Conservation (phyloP, 371 early-diverging fungal genomes). For the Apophysomyces elegans region DNA sequence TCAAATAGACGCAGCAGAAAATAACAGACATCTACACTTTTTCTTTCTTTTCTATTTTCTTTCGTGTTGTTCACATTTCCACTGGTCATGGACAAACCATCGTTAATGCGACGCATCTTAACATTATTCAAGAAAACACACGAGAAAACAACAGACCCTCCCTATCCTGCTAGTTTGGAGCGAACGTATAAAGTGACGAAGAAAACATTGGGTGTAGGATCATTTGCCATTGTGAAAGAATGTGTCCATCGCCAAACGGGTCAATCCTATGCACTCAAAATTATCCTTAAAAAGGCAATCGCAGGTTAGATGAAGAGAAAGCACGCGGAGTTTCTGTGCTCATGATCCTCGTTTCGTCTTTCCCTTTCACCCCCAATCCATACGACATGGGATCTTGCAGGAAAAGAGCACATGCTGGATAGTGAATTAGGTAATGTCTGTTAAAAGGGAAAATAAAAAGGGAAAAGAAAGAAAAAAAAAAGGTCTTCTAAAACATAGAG, state of each 20-base stretch:
- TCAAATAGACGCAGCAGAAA: not conserved
- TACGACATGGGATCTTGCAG: conserved; percentile 22
- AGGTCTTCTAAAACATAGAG: too few relatives aligned
- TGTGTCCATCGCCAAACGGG: conserved; percentile 58
- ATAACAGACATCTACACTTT: not conserved
- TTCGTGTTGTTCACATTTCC: not conserved
- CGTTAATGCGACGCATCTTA: conserved; percentile 38
- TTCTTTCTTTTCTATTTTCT: not conserved
- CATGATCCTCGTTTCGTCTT: too few relatives aligned
- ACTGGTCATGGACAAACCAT: conserved; percentile 23
- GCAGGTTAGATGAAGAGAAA: conserved; percentile 29
- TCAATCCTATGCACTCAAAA: conserved; percentile 77
- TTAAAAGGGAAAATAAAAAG: too few relatives aligned
- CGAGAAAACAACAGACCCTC: conserved; percentile 29
- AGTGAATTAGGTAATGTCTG: conserved; percentile 64
- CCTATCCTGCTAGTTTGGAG: conserved; percentile 43
- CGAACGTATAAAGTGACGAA: conserved; percentile 49
- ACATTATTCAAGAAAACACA: conserved; percentile 48
- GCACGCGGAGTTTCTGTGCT: too few relatives aligned
- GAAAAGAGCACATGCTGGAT: conserved; percentile 82
- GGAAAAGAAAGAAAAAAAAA: too few relatives aligned
- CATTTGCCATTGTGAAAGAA: conserved; percentile 82
- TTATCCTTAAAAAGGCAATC: conserved; percentile 72
- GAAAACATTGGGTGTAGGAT: conserved; percentile 65
- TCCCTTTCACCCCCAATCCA: too few relatives aligned